Percentiles rank a stretch among this genome's conserved stretches.
Evolutionary conservation across 305 asterid species (phyloP).

Genomic region (Solanum hybrid): DNA sequence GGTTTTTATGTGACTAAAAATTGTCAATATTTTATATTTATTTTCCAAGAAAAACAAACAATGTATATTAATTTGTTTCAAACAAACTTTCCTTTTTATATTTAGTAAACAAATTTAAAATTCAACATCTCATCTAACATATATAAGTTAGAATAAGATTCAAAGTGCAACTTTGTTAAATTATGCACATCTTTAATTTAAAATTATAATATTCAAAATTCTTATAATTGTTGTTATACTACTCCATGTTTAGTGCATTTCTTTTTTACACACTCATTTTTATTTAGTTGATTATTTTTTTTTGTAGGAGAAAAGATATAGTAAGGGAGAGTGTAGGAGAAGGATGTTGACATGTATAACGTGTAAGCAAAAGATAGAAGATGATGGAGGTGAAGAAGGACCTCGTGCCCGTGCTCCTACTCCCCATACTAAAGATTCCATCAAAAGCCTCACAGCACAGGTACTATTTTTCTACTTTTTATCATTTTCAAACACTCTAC

Average conservation of each 20-base stretch:
- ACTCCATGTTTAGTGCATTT: not conserved
- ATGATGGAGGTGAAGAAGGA: conserved; percentile 67
- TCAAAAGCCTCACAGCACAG: conserved; percentile 98
- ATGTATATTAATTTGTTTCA: not conserved
- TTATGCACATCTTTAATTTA: not conserved
- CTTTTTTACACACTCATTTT: not conserved
- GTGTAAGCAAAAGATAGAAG: conserved; percentile 60
- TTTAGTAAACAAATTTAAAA: not conserved
- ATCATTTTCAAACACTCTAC: too few species aligned
- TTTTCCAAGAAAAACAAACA: not conserved
- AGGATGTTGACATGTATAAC: conserved; percentile 91
- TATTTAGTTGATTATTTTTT: not conserved
- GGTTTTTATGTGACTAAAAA: not conserved
- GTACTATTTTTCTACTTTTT: conserved; percentile 21
- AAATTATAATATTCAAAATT: not conserved
- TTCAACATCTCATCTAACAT: not conserved
- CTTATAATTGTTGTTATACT: not conserved
- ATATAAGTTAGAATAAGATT: not conserved
- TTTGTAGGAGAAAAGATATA: not conserved
- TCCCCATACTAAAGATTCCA: conserved; percentile 88
- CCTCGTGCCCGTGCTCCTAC: conserved; percentile 58
- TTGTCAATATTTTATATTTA: not conserved
- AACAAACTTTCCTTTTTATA: not conserved
- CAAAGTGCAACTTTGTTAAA: not conserved
- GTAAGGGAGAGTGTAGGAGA: not conserved